Conservation (phyloP, 495 filamentous ascomycete genomes). For the Viridothelium virens region DNA sequence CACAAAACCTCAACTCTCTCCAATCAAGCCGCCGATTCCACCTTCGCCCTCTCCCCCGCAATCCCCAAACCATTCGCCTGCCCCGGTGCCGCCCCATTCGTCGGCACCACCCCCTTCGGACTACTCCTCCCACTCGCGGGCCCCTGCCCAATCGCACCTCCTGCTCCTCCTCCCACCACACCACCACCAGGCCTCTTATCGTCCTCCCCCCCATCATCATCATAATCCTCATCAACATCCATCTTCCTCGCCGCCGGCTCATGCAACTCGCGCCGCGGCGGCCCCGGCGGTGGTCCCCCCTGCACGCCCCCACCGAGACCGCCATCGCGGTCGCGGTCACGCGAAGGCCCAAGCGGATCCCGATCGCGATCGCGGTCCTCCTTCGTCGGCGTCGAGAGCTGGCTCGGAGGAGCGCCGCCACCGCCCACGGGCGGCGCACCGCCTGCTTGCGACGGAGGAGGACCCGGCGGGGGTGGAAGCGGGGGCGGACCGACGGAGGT, state of each 20-base stretch:
- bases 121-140: not conserved
- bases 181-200: slow-evolving; percentile 49
- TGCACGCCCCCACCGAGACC: no score
- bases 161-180: slow-evolving; percentile 26
- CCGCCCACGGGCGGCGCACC: slow-evolving; percentile 32
- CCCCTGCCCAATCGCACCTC: slow-evolving; percentile 16
- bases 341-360: not conserved
- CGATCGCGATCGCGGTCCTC: slow-evolving; percentile 41
- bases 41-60: slow-evolving; percentile 8
- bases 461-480: slow-evolving; percentile 36
- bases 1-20: not conserved
- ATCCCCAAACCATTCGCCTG: slow-evolving; percentile 4
- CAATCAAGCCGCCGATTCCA: not conserved
- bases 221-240: slow-evolving; percentile 95
- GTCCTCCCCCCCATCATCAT: slow-evolving; percentile 78
- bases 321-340: slow-evolving; percentile 4
- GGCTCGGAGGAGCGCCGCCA: slow-evolving; percentile 32
- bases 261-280: slow-evolving; percentile 31
- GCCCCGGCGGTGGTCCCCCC: not conserved
- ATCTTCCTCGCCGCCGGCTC: slow-evolving; percentile 89
- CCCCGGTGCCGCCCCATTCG: slow-evolving; percentile 2
- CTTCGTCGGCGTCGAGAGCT: slow-evolving; percentile 45
- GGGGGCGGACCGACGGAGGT: slow-evolving; percentile 41
- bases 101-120: not conserved
- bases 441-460: slow-evolving; percentile 31